These are phyloP conservation scores for Jamesozyma piceae DNA, from an alignment of 805 yeast species.

Conservation along the genomic window DNA sequence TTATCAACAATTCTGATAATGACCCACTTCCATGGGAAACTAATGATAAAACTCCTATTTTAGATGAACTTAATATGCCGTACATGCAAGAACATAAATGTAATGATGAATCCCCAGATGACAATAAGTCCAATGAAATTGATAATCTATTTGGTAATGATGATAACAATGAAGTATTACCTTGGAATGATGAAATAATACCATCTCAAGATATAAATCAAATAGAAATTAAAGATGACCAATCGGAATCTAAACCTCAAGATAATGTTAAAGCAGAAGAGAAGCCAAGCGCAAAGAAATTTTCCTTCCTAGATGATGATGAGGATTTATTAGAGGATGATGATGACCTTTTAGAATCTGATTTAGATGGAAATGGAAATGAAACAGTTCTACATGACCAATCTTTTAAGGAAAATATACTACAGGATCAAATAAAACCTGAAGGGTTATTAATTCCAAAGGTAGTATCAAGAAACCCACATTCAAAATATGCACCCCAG, in stretches of 20 bases:
- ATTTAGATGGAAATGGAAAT: no score
- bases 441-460: background rate
- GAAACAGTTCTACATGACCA: no score
- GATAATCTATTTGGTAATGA: slow-evolving; percentile 1
- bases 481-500: slow-evolving; percentile 3
- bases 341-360: background rate
- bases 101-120: background rate
- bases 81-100: background rate
- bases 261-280: background rate
- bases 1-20: background rate
- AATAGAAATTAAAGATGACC: background rate
- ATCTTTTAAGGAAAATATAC: no score
- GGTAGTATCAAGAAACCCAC: background rate
- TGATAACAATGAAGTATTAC: slow-evolving; percentile 4
- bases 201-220: background rate
- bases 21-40: slow-evolving; percentile 14
- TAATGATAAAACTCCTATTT: background rate
- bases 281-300: slow-evolving; percentile 7
- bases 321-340: slow-evolving; percentile 12
- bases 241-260: background rate
- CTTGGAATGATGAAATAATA: slow-evolving; percentile 2
- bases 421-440: no score
- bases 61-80: background rate
- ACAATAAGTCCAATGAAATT: background rate
- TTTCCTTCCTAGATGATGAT: slow-evolving; percentile 34